These are phyloP conservation scores for Calonectria pseudoturangicola DNA, from an alignment of 2,329 filamentous ascomycete species.

Conservation along the genomic window DNA sequence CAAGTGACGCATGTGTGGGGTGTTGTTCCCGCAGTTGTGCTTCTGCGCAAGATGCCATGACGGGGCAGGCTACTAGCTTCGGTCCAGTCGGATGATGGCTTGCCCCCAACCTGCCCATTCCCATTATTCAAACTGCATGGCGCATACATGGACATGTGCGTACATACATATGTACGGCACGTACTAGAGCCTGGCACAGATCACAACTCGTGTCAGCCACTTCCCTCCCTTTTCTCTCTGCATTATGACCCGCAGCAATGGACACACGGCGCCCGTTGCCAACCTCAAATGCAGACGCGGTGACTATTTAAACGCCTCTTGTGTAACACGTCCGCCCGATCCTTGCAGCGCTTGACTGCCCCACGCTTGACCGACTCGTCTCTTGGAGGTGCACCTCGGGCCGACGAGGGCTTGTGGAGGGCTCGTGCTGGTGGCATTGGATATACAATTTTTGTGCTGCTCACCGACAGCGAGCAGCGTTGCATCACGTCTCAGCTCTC, in stretches of 20 bases:
- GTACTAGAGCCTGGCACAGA: neutral
- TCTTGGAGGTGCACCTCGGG: neutral
- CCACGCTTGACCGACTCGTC: neutral
- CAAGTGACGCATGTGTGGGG: neutral
- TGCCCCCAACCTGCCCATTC: neutral
- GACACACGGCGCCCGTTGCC: neutral
- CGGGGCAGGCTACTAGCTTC: neutral
- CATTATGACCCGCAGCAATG: neutral
- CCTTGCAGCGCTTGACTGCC: neutral
- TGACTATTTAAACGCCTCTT: slow-evolving; percentile 3
- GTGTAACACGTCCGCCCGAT: neutral
- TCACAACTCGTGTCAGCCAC: neutral
- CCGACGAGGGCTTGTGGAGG: neutral
- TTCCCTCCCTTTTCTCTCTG: neutral
- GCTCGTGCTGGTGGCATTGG: neutral
- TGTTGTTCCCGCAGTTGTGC: neutral
- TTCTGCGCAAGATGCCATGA: neutral
- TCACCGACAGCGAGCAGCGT: slow-evolving; percentile 15
- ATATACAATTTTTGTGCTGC: neutral
- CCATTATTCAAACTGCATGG: neutral
- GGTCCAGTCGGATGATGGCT: neutral
- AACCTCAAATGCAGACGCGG: neutral
- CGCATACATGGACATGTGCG: neutral
- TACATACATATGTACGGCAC: neutral
- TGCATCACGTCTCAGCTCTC: slow-evolving; percentile 25